Base-by-base conservation (phyloP, 75 land plant species). In the Pseudotsuga menziesii region DNA sequence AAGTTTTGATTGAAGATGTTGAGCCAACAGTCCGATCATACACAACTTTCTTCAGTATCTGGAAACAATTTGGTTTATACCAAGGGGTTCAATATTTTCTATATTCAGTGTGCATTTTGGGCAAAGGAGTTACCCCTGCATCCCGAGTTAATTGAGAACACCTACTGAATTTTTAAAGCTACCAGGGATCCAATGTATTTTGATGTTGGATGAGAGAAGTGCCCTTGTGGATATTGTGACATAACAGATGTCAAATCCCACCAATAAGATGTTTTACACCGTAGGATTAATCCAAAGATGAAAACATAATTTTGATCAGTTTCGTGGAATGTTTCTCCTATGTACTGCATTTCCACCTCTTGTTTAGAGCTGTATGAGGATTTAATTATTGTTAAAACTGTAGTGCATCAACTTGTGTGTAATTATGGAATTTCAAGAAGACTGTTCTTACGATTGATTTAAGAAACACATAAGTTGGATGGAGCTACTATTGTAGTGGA, bases 211-310 rank as follows among this genome's bases (percentile, higher is more conserved):
- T 88, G 97, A 56, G 97, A 97, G 71, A 92, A 86, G 64, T 97
- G 99, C 81, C 90, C 93, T 54, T 97, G 99, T 86, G 99, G 99
- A 78, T 97, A 94, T 81, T 97, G 99, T 76, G 97, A 97, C 70
- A 97, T 97, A 80, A 78, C 90, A 62, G 99, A 97, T 86, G 99
- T 97, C 22, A 97, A 97, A 80, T 82, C 88, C 55, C 99, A 97
- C 77, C 75, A 84, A 73, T 91, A 92, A 78, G 99, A 92, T 75
- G 99, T n/a, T n/a, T n/a, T n/a, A n/a, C n/a, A n/a, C n/a, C n/a
- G n/a, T n/a, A n/a, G n/a, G n/a, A n/a, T n/a, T n/a, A n/a, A n/a
- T n/a, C n/a, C n/a, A n/a, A n/a, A n/a, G n/a, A n/a, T n/a, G n/a
- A n/a, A n/a, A n/a, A n/a, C n/a, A n/a, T n/a, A n/a, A n/a, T n/a